Evolutionary conservation across 371 early-diverging fungal species (phyloP), one percentile per base, ranked within the genome.

Genomic region (Mortierella sp.): DNA sequence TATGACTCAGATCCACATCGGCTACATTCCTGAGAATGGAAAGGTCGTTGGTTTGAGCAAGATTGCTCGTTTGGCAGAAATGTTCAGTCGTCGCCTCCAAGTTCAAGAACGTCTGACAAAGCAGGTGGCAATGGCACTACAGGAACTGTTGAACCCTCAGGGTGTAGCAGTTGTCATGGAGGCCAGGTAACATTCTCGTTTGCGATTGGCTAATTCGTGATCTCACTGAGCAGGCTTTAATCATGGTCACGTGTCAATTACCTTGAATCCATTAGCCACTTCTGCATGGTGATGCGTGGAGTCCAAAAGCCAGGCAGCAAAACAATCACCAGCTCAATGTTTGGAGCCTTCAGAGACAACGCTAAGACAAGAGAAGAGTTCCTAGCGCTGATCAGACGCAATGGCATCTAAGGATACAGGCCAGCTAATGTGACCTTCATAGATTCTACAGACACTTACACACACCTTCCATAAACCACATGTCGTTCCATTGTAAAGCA

Each of bases 101-200:
- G 95, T 98, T 10, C 98, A 99, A 84, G 99, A 99, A 79, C 90
- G 99, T 22, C 83, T 99, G 58, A 99, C 99, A 17, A 96, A 95
- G 82, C 98, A 99, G 79, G 92, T 99, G 28, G 98, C 98, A 12
- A 81, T 89, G 46, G 91, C 97, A 17, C 71, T 98, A 25, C 88
- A 93, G 81, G 96, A 96, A 71, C 86, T 96, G 29, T 79, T 99
- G 51, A 86, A 95, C 80, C 98, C 99, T 37, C 92, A 92, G 74
- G 99, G 99, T 57, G 98, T 98, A 10, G 99, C 98, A 24, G 98
- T 98, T 16, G 93, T 96, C 39, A 94, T 99, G 86, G 97, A 98
- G 83, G 94, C 96, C 14, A 89, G 90, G 85, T 94, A 89, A 45
- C 31, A 48, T n/a, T n/a, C n/a, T n/a, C n/a, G n/a, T n/a, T n/a